Conservation (phyloP, 1,284 basidiomycete species). For the Heterobasidion occidentale region DNA sequence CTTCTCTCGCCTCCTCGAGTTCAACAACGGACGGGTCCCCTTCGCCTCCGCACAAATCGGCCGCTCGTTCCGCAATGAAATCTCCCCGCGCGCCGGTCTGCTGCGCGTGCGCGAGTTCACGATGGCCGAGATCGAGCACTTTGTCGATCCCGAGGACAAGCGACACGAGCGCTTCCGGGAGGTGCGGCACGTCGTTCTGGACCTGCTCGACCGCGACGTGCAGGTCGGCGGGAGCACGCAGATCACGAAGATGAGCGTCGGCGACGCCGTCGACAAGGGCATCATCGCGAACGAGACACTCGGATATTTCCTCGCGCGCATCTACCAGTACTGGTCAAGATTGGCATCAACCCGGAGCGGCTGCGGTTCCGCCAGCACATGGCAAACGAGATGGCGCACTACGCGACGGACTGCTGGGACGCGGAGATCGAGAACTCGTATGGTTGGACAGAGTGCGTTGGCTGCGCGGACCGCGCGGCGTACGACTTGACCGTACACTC, state of each 20-base stretch:
- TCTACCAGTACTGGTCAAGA: slow-evolving; percentile 87
- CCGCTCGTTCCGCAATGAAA: slow-evolving; percentile 96
- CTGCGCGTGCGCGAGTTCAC: slow-evolving; percentile 98
- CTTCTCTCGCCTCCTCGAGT: slow-evolving; percentile 94
- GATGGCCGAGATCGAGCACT: slow-evolving; percentile 99
- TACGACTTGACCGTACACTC: slow-evolving; percentile 73
- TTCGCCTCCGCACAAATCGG: slow-evolving; percentile 98
- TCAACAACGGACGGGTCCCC: slow-evolving; percentile 94
- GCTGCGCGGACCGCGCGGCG: slow-evolving; percentile 97
- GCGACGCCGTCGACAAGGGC: slow-evolving; percentile 83
- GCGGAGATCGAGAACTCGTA: slow-evolving; percentile 94
- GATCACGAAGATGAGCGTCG: slow-evolving; percentile 66
- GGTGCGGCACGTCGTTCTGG: slow-evolving; percentile 69
- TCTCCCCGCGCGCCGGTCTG: slow-evolving; percentile 92
- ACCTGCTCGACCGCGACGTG: slow-evolving; percentile 77
- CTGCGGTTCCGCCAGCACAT: slow-evolving; percentile 96
- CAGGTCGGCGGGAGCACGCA: slow-evolving; percentile 75
- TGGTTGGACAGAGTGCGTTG: slow-evolving; percentile 99
- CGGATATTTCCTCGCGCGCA: slow-evolving; percentile 94
- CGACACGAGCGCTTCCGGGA: slow-evolving; percentile 80
- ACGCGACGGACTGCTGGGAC: slow-evolving; percentile 99
- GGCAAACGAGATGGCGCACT: slow-evolving; percentile 98
- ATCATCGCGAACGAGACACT: slow-evolving; percentile 96
- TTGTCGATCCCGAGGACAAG: slow-evolving; percentile 94
- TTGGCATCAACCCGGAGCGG: slow-evolving; percentile 84